Evolutionary conservation across 192 early-diverging fungal genomes (phyloP), one percentile per base, ranked within the genome.

Genomic region (Coemansia sp.): DNA sequence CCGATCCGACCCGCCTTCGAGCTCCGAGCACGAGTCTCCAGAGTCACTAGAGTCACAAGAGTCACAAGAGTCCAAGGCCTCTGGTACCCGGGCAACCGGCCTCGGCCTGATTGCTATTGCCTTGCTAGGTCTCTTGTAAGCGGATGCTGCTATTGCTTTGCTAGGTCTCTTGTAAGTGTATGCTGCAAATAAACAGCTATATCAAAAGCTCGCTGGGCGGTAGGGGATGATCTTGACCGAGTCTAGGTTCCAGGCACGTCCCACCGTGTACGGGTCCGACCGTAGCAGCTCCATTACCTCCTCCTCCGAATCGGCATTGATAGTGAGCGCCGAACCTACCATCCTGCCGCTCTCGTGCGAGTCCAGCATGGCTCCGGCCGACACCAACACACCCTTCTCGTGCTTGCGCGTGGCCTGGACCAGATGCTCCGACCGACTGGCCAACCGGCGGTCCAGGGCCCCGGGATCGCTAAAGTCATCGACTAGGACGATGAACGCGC

Each of bases 331-430:
- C 39, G 75, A 78, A 17, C 81, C 78, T 20, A 78, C 40, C 78
- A 82, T 82, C 27, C 70, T 67, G 28, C 76, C 59, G 4, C 14
- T 30, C 19, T 71, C 60, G 45, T 77, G 72, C n/a, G 71, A 65
- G 23, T 76, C 60, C 19, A 84, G 51, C 8, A 79, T 49, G 1
- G 78, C 78, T 9, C 82, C 82, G 19, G 72, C 82, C 1, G 56
- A 44, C 5, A 79, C 42, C 2, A 78, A 26, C 1, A 39, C 9
- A n/a, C 75, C 77, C 5, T 21, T 36, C 20, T 63, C 44, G 26
- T 63, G 60, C 12, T 51, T 38, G 13, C 42, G 48, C 10, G 47
- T 40, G 1, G 76, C 75, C 2, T 51, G 55, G 5, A 35, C 66
- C 18, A 84, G 39, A 35, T 84, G 82, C 21, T 36, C 41, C 7